Evolutionary conservation across 495 filamentous ascomycete species (phyloP).

Genomic region (Opeltia flavorubescens): DNA sequence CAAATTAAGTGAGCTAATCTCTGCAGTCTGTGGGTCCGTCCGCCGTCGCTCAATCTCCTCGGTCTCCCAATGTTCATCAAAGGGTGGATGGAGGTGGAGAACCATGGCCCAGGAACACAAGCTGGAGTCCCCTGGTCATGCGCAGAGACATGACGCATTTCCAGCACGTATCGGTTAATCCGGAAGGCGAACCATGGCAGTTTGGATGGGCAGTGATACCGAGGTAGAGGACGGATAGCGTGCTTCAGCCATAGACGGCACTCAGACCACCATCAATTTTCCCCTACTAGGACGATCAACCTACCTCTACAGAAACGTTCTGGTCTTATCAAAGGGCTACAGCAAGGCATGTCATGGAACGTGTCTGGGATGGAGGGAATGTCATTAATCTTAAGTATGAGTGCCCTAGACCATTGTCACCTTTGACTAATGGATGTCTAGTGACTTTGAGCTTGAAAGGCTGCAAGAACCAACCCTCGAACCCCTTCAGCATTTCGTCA

Average conservation of each 20-base stretch:
- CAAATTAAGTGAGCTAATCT: too few species aligned
- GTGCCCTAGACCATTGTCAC: neutral
- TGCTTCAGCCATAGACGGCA: neutral
- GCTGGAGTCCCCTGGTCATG: too few species aligned
- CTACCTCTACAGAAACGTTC: neutral
- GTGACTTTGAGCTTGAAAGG: neutral
- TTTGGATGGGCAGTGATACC: conserved; percentile 65
- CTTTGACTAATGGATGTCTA: conserved; percentile 19
- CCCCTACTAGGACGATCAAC: conserved; percentile 11
- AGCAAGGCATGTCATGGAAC: conserved; percentile 30
- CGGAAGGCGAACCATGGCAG: too few species aligned
- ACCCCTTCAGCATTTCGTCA: conserved; percentile 1
- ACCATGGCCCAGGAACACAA: too few species aligned
- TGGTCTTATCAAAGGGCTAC: conserved; percentile 19
- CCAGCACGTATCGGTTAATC: too few species aligned
- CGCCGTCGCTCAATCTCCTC: too few species aligned
- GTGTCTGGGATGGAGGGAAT: conserved; percentile 46
- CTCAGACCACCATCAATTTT: conserved; percentile 1
- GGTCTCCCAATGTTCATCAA: too few species aligned
- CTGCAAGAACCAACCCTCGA: conserved; percentile 3
- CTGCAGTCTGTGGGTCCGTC: too few species aligned
- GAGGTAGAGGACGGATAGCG: neutral
- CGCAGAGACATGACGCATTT: too few species aligned
- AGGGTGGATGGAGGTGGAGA: too few species aligned
- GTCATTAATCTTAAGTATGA: conserved; percentile 53